A percentile compares a stretch with the other conserved stretches of the same genome.
Conservation (phyloP, 805 yeast genomes). For the Cyberlindnera suaveolens region DNA sequence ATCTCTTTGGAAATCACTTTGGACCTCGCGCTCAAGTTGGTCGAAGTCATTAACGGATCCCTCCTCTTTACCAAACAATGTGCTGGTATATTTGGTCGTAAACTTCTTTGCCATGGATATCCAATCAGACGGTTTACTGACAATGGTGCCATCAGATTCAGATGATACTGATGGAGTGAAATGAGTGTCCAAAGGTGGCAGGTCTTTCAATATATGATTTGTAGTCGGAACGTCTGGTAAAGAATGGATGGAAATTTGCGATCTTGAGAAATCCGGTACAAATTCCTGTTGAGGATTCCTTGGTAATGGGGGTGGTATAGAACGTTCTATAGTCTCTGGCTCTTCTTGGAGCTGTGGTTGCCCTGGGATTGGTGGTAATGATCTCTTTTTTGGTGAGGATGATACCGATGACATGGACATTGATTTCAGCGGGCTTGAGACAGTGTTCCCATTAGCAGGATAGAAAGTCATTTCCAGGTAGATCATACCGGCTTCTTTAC, state of each 20-base stretch:
- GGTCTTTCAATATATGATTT: slow-evolving; percentile 3
- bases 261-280: slow-evolving; percentile 1
- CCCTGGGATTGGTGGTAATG: slow-evolving; percentile 25
- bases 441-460: slow-evolving; percentile 35
- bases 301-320: slow-evolving; percentile 21
- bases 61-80: slow-evolving; percentile 7
- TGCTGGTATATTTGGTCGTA: slow-evolving; percentile 7
- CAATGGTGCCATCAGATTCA: background rate
- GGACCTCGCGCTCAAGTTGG: slow-evolving; percentile 29
- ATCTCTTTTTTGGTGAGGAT: slow-evolving; percentile 13
- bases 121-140: no score
- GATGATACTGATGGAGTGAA: background rate
- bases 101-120: slow-evolving; percentile 11
- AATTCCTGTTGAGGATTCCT: slow-evolving; percentile 1
- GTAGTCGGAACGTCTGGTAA: slow-evolving; percentile 21
- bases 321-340: background rate
- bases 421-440: background rate
- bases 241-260: slow-evolving; percentile 13
- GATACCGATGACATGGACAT: background rate
- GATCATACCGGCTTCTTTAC: slow-evolving; percentile 79
- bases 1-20: slow-evolving; percentile 24
- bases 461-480: slow-evolving; percentile 90
- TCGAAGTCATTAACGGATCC: slow-evolving; percentile 22
- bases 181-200: slow-evolving; percentile 2
- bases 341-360: slow-evolving; percentile 1